Evolutionary conservation across 805 yeast species (phyloP).

Genomic region (Kuraishia borneana): DNA sequence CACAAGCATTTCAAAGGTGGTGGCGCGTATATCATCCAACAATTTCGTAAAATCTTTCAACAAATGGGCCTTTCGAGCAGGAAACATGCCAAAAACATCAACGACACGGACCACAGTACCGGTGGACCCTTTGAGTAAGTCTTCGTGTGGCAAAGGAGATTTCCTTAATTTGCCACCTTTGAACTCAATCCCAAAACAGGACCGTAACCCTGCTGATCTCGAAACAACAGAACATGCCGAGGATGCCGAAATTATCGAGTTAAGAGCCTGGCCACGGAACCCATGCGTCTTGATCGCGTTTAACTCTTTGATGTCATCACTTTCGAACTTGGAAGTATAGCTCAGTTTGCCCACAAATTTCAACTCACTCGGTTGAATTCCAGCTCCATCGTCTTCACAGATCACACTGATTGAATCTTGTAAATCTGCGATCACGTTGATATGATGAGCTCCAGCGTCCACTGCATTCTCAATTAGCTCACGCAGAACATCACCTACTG

Average conservation of each 20-base stretch:
- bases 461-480: slow-evolving; percentile 45
- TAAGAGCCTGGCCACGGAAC: slow-evolving; percentile 64
- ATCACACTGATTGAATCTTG: slow-evolving; percentile 20
- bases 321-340: slow-evolving; percentile 43
- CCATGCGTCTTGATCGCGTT: slow-evolving; percentile 33
- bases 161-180: slow-evolving; percentile 7
- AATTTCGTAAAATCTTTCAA: slow-evolving; percentile 11
- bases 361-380: slow-evolving; percentile 43
- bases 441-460: slow-evolving; percentile 36
- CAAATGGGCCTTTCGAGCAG: slow-evolving; percentile 27
- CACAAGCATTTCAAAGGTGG: slow-evolving; percentile 19
- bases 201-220: slow-evolving; percentile 18
- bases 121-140: background rate
- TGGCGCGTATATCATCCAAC: slow-evolving; percentile 17
- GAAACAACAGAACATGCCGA: slow-evolving; percentile 38
- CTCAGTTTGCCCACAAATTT: slow-evolving; percentile 31
- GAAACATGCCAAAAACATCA: slow-evolving; percentile 29
- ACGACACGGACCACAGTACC: slow-evolving; percentile 29
- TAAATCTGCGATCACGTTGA: slow-evolving; percentile 15
- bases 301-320: slow-evolving; percentile 22
- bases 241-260: slow-evolving; percentile 34
- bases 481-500: slow-evolving; percentile 28
- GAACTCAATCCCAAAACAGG: slow-evolving; percentile 14
- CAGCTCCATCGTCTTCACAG: slow-evolving; percentile 64
- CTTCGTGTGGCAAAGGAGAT: background rate